phyloP scores from a whole-genome alignment of 2,329 filamentous ascomycete genomes.

The Thelonectria rubi region DNA sequence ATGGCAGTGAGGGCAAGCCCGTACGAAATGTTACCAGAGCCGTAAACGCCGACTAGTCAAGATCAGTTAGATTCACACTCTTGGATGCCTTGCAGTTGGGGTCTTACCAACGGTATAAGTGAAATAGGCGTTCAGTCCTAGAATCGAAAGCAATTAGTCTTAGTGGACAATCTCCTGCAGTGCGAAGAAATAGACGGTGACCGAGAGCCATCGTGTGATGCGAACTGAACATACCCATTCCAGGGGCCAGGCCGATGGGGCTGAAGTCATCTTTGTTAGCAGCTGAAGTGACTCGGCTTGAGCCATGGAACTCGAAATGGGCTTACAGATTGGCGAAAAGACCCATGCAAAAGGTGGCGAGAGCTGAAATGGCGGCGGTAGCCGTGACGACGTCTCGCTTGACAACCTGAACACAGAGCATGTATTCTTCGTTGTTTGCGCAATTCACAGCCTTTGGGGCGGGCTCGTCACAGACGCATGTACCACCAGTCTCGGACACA shows the following conservation, averaged over 20 bases:
- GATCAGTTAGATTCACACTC: neutral
- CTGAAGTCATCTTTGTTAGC: conserved; percentile 30
- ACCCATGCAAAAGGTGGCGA: conserved; percentile 86
- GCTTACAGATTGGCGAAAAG: conserved; percentile 77
- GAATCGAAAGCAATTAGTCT: neutral
- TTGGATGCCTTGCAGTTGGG: neutral
- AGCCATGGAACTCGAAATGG: neutral
- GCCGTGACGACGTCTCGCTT: conserved; percentile 85
- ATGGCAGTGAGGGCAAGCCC: conserved; percentile 82
- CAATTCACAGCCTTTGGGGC: conserved; percentile 61
- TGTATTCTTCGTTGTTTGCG: conserved; percentile 63
- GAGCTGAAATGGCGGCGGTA: conserved; percentile 81
- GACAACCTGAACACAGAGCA: conserved; percentile 69
- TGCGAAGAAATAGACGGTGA: neutral
- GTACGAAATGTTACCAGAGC: conserved; percentile 77
- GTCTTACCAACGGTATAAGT: conserved; percentile 67
- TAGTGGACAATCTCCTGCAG: conserved; percentile 11
- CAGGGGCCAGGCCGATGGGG: conserved; percentile 52
- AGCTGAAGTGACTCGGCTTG: neutral
- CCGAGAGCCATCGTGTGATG: neutral
- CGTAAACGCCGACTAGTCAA: conserved; percentile 73
- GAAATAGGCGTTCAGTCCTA: conserved; percentile 84
- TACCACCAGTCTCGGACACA: conserved; percentile 73
- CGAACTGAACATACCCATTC: conserved; percentile 49
- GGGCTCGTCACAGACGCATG: conserved; percentile 73